Conservation (phyloP, 164 flowering plant genomes). For the Kingdonia uniflora region DNA sequence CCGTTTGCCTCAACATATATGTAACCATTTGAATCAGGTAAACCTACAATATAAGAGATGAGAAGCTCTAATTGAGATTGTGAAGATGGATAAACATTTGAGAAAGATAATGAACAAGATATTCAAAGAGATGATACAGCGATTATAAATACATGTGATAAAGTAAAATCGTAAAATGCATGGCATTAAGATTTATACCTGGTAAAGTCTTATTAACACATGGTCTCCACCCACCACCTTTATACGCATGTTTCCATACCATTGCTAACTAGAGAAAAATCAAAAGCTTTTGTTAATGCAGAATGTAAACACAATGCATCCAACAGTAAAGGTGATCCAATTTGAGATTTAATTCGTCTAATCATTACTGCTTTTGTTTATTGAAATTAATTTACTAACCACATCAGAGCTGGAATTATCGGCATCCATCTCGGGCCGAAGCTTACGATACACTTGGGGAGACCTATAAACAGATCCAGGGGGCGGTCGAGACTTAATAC, state of each 20-base stretch:
- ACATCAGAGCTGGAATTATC: conserved; percentile 59
- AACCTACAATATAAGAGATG: conserved; percentile 29
- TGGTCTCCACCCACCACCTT: conserved; percentile 77
- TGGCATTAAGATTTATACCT: conserved; percentile 35
- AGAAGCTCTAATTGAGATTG: neutral
- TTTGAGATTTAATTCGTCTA: too few relatives aligned
- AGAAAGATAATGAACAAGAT: too few relatives aligned
- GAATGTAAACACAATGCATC: too few relatives aligned
- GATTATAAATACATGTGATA: too few relatives aligned
- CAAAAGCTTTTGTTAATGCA: conserved; percentile 11
- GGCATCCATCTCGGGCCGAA: conserved; percentile 52
- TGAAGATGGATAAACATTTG: neutral
- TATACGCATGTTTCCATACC: conserved; percentile 69
- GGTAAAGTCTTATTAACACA: conserved; percentile 49
- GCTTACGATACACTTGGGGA: conserved; percentile 55
- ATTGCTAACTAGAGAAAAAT: conserved; percentile 51
- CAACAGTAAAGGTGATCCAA: too few relatives aligned
- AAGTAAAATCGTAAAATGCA: neutral
- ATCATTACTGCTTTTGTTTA: too few relatives aligned
- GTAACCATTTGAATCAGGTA: conserved; percentile 93
- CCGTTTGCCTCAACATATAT: conserved; percentile 95
- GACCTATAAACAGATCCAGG: conserved; percentile 71
- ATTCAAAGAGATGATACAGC: too few relatives aligned
- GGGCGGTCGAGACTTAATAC: conserved; percentile 29
- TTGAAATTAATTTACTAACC: conserved; percentile 25